These are phyloP conservation scores for Parmelia sp. DNA, from an alignment of 495 filamentous ascomycete genomes.

Conservation along the genomic window DNA sequence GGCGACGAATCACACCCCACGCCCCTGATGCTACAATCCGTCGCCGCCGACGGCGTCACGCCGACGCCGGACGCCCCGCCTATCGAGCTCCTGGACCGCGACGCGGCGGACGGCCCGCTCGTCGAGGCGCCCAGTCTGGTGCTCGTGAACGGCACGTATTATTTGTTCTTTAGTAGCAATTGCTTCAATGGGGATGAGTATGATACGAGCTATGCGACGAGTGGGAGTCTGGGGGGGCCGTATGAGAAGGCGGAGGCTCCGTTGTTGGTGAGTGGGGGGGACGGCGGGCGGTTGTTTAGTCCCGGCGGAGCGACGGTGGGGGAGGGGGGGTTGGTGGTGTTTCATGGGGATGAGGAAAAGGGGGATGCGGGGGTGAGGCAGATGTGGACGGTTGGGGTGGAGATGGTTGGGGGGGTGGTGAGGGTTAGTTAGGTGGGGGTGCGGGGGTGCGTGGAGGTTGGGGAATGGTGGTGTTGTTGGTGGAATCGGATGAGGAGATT, in stretches of 20 bases:
- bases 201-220: slow-evolving; percentile 48
- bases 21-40: slow-evolving; percentile 50
- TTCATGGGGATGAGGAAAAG: slow-evolving; percentile 38
- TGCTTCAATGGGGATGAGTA: slow-evolving; percentile 45
- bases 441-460: not conserved
- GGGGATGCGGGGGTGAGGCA: slow-evolving; percentile 36
- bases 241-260: slow-evolving; percentile 36
- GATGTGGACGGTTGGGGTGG: slow-evolving; percentile 36
- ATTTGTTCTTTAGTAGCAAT: slow-evolving; percentile 53
- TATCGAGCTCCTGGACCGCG: slow-evolving; percentile 44
- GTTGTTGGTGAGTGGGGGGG: slow-evolving; percentile 39
- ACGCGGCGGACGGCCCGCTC: slow-evolving; percentile 43
- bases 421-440: slow-evolving; percentile 5
- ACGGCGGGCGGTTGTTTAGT: slow-evolving; percentile 34
- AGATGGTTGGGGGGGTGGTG: slow-evolving; percentile 29
- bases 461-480: too few relatives aligned
- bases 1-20: slow-evolving; percentile 38
- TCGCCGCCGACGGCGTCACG: slow-evolving; percentile 45
- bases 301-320: slow-evolving; percentile 44
- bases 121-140: slow-evolving; percentile 53
- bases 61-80: slow-evolving; percentile 35
- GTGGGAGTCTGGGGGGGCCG: slow-evolving; percentile 37
- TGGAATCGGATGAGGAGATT: too few relatives aligned
- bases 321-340: slow-evolving; percentile 39
- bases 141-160: slow-evolving; percentile 42